Conservation (phyloP, 768 basidiomycete species). For the Boletus fagicola region DNA sequence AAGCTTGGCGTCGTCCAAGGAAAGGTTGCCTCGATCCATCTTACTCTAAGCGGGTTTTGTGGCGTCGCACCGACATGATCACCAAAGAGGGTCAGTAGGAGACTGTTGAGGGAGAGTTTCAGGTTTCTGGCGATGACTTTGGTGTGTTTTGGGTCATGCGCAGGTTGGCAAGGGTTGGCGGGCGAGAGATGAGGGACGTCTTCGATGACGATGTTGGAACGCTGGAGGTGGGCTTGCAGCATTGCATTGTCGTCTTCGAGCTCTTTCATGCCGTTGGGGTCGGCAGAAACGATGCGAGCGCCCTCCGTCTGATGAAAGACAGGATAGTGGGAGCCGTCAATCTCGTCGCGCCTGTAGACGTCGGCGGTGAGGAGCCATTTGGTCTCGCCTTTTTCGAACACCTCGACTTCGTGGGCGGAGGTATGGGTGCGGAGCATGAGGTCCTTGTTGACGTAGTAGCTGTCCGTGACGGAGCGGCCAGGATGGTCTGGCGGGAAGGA, state of each 20-base stretch:
- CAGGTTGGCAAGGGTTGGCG: slow-evolving; percentile 77
- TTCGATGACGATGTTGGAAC: slow-evolving; percentile 80
- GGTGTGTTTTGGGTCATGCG: slow-evolving; percentile 72
- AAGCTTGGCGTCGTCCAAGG: slow-evolving; percentile 98
- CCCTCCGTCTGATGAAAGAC: slow-evolving; percentile 99
- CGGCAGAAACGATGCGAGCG: slow-evolving; percentile 71
- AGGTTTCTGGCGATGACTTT: slow-evolving; percentile 78
- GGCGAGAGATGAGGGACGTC: slow-evolving; percentile 74
- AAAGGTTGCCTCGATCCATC: slow-evolving; percentile 98
- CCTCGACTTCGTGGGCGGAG: slow-evolving; percentile 96
- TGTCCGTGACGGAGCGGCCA: slow-evolving; percentile 85
- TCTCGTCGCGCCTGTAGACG: slow-evolving; percentile 97
- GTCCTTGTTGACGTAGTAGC: slow-evolving; percentile 90
- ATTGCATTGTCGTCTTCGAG: slow-evolving; percentile 70
- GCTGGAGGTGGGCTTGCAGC: slow-evolving; percentile 57
- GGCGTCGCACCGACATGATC: slow-evolving; percentile 46
- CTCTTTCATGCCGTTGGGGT: slow-evolving; percentile 54
- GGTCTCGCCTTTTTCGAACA: slow-evolving; percentile 71
- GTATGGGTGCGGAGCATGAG: slow-evolving; percentile 97
- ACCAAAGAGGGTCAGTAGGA: slow-evolving; percentile 83
- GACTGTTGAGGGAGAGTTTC: slow-evolving; percentile 84
- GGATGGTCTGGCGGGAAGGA: slow-evolving; percentile 94
- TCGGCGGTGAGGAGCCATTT: slow-evolving; percentile 93
- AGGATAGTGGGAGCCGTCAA: slow-evolving; percentile 94
- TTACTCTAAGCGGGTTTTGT: slow-evolving; percentile 75